These are phyloP conservation scores for Colletotrichum euphorbiae DNA, from an alignment of 2,329 filamentous ascomycete genomes.

Conservation along the genomic window DNA sequence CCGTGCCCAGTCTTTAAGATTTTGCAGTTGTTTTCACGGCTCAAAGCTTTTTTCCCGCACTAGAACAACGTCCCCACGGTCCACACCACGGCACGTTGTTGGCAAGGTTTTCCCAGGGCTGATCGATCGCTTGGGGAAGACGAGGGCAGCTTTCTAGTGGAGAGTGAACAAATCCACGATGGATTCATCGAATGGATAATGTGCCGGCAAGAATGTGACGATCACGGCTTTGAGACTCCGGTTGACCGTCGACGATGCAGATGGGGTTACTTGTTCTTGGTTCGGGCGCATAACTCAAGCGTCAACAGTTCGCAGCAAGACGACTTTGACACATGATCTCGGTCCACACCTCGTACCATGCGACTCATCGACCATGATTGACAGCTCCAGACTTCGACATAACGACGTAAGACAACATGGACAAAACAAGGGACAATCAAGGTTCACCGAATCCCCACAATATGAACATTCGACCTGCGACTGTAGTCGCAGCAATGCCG, in stretches of 20 bases:
- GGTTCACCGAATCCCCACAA: slow-evolving; percentile 9
- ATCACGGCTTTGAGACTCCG: not conserved
- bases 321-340: not conserved
- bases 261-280: no score
- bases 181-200: slow-evolving; percentile 1
- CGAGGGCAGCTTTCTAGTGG: slow-evolving; percentile 6
- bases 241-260: not conserved
- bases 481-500: not conserved
- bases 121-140: slow-evolving; percentile 30
- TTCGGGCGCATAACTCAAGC: no score
- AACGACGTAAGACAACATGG: slow-evolving; percentile 21
- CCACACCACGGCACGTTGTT: slow-evolving; percentile 23
- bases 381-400: not conserved
- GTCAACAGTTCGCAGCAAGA: no score
- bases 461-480: not conserved
- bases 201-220: not conserved
- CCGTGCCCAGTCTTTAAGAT: slow-evolving; percentile 33
- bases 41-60: slow-evolving; percentile 14
- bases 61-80: slow-evolving; percentile 27
- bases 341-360: not conserved
- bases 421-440: slow-evolving; percentile 20
- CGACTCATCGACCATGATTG: not conserved
- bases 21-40: slow-evolving; percentile 14
- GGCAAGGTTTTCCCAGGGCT: slow-evolving; percentile 33
- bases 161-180: slow-evolving; percentile 4